These are phyloP conservation scores for Cladobotryum protrusum DNA, from an alignment of 2,329 filamentous ascomycete species.

Conservation along the genomic window DNA sequence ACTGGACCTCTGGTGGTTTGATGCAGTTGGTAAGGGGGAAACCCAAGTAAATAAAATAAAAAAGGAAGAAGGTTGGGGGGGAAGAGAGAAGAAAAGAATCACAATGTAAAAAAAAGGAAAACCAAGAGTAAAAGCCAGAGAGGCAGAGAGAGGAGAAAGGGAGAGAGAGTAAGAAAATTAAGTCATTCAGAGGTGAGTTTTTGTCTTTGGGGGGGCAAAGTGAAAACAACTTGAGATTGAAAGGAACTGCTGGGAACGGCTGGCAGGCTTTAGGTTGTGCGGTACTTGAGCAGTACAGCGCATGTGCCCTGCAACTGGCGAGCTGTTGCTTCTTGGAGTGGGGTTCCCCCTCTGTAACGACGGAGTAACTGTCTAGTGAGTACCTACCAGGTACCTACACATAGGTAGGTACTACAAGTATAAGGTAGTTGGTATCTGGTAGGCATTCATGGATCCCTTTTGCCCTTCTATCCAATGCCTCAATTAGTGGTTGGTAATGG, in stretches of 20 bases:
- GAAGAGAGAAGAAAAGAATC: background rate
- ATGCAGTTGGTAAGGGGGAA: constrained; percentile 1
- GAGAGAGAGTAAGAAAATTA: background rate
- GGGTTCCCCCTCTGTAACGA: background rate
- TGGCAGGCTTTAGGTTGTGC: background rate
- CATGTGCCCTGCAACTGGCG: no score
- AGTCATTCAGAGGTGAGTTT: no score
- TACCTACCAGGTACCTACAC: no score
- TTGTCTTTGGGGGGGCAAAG: constrained; percentile 6
- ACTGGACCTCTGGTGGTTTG: background rate
- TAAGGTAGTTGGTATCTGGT: no score
- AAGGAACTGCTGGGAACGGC: constrained; percentile 5
- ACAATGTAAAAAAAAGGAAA: constrained; percentile 2
- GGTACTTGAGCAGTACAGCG: background rate
- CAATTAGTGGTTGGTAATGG: no score
- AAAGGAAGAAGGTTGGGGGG: background rate
- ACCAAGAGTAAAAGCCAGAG: background rate
- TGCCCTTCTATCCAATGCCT: no score
- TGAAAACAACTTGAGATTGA: constrained; percentile 1
- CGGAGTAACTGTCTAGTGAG: background rate
- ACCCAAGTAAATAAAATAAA: background rate
- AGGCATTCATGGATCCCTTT: no score
- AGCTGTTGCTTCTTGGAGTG: background rate
- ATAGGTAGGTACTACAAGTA: no score
- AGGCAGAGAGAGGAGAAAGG: background rate